phyloP scores from a whole-genome alignment of 2,329 filamentous ascomycete genomes.

The Drechslerella stenobrocha region DNA sequence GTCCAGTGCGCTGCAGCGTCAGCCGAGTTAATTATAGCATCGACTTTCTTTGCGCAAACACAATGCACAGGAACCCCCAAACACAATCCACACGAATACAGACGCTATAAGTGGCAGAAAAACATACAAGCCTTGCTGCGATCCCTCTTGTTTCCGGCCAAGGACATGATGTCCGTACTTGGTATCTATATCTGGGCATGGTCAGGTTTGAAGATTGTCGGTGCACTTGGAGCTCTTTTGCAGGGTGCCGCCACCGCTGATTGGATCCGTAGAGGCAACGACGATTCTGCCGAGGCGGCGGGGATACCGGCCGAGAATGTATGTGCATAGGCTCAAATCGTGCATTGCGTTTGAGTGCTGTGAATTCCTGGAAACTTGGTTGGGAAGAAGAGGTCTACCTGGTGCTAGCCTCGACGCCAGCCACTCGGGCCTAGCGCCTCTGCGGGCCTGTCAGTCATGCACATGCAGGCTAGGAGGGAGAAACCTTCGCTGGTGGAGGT shows the following conservation, averaged over 20 bases:
- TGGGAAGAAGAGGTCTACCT: constrained; percentile 1
- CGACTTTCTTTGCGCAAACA: too few species aligned
- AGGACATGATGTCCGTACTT: not conserved
- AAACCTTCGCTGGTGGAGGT: not conserved
- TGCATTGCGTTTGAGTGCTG: constrained; percentile 4
- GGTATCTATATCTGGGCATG: not conserved
- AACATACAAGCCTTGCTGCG: too few species aligned
- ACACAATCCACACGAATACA: too few species aligned
- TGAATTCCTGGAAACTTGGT: constrained; percentile 6
- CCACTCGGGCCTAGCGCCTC: too few species aligned
- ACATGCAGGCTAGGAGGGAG: not conserved
- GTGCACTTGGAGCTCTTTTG: too few species aligned
- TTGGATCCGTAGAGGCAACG: not conserved
- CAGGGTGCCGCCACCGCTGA: too few species aligned
- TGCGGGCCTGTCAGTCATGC: not conserved
- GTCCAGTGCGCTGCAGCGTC: too few species aligned
- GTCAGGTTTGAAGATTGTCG: not conserved
- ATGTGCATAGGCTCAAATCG: constrained; percentile 17
- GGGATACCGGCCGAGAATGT: constrained; percentile 1
- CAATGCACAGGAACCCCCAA: too few species aligned
- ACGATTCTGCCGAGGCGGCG: not conserved
- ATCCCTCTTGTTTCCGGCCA: too few species aligned
- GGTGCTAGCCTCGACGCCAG: too few species aligned
- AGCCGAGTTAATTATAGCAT: too few species aligned
- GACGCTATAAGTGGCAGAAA: too few species aligned